These are phyloP conservation scores for Lenwebbia sp. DNA, from an alignment of 345 rosid genomes.

Conservation along the genomic window DNA sequence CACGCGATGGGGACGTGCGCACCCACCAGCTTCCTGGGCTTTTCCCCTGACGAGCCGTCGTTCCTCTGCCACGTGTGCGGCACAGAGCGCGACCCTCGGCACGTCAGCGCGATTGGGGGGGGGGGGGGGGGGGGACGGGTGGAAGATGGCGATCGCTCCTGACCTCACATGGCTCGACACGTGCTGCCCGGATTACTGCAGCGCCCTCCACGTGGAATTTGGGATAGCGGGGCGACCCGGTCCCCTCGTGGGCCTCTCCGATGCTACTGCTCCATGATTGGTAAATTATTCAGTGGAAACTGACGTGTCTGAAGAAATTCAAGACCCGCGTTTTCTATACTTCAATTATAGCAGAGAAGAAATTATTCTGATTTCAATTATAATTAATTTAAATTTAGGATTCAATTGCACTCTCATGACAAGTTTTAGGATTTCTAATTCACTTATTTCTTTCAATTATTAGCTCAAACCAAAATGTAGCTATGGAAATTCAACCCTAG, in stretches of 20 bases:
- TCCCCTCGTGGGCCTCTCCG: not conserved
- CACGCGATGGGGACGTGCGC: conserved; percentile 3
- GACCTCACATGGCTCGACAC: not conserved
- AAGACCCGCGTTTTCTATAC: not conserved
- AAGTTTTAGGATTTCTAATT: too few species aligned
- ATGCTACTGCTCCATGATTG: not conserved
- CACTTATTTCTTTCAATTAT: too few species aligned
- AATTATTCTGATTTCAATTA: not conserved
- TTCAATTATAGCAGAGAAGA: not conserved
- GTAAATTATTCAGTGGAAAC: not conserved
- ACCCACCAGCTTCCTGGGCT: too few species aligned
- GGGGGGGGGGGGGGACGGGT: too few species aligned
- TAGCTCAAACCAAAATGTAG: too few species aligned
- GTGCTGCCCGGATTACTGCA: not conserved
- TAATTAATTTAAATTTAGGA: too few species aligned
- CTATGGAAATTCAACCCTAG: too few species aligned
- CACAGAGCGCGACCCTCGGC: not conserved
- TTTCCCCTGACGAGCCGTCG: not conserved
- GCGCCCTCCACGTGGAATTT: not conserved
- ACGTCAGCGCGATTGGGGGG: not conserved
- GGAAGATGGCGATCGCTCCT: not conserved
- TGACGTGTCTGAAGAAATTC: not conserved
- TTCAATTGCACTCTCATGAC: too few species aligned
- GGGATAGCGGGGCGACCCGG: not conserved
- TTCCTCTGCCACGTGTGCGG: not conserved